Evolutionary conservation across 495 filamentous ascomycete genomes (phyloP), one percentile per base, ranked within the genome.

Genomic region (Podospora anserina): DNA sequence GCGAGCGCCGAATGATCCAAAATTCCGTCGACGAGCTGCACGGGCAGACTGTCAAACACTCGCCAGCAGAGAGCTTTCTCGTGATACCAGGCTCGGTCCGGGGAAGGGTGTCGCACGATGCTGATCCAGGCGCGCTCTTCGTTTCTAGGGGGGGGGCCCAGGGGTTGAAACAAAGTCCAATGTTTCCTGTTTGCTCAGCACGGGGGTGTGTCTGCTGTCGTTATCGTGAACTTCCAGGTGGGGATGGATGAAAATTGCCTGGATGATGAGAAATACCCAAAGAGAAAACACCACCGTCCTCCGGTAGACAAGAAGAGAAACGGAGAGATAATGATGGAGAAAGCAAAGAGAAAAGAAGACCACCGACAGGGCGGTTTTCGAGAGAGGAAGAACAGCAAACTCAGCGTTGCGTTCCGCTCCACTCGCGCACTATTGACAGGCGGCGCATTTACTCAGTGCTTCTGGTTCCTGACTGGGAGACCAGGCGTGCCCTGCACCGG

Each of bases 341-440:
- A 13, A 39, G 34, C n/a, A 30, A n/a, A 62, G 60, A 66, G 55
- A 66, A 7, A 32, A 23, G 23, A 23, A 23, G 23, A 23, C 23
- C 23, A 23, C 23, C 9, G 28, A 2, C 64, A 34, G 26, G 27
- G 44, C 9, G 65, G 28, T 64, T 53, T 59, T 30, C n/a, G 58
- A 56, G 61, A 58, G 44, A 27, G 65, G 66, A 61, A 68, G 39
- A 70, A 58, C 55, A 58, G 58, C 61, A 70, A 68, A 70, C 65
- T 68, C 66, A 70, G 66, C 49, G 65, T 57, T 70, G 65, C 55
- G 55, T 59, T 65, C 65, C 65, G 55, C 65, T 68, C 69, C 69
- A 68, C 69, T 26, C 55, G 39, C 20, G 62, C 23, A 62, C 66
- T 62, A 62, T 67, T 63, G 65, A 44, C 23, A 58, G 44, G 53